Conservation (phyloP, 148 eudicot species). For the Rhododendron kiyosumense region DNA sequence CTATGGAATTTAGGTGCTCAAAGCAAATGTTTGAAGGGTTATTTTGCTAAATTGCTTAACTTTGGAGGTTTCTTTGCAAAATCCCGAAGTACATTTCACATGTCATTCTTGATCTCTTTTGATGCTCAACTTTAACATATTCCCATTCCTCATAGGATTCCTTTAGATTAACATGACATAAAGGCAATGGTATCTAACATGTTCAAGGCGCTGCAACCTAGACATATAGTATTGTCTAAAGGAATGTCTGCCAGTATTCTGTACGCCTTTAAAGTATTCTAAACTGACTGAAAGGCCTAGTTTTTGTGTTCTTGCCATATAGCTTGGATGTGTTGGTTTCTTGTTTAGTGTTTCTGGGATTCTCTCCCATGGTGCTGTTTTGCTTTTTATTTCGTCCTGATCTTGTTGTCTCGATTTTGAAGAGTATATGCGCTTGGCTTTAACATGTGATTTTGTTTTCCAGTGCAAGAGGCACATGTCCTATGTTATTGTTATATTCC, state of each 20-base stretch:
- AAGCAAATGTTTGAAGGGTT: background rate
- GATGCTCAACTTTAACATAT: background rate
- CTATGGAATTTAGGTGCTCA: background rate
- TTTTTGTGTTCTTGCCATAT: background rate
- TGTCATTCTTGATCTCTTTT: background rate
- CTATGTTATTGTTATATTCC: background rate
- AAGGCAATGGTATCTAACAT: background rate
- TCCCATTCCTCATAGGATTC: background rate
- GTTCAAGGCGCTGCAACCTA: background rate
- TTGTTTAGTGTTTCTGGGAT: background rate
- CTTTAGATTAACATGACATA: background rate
- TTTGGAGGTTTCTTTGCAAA: background rate
- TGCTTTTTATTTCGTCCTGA: background rate
- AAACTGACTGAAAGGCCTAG: background rate
- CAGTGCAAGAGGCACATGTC: background rate
- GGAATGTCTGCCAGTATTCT: background rate
- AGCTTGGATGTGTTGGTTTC: background rate
- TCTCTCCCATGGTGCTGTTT: background rate
- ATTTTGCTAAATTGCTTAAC: background rate
- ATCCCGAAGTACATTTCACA: background rate
- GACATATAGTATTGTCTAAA: background rate
- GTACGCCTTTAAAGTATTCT: background rate
- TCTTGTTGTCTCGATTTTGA: background rate
- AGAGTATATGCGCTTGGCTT: background rate
- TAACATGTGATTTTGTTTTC: background rate